Conservation (phyloP, 2,329 filamentous ascomycete species). For the Stagonosporopsis chrysanthemi region DNA sequence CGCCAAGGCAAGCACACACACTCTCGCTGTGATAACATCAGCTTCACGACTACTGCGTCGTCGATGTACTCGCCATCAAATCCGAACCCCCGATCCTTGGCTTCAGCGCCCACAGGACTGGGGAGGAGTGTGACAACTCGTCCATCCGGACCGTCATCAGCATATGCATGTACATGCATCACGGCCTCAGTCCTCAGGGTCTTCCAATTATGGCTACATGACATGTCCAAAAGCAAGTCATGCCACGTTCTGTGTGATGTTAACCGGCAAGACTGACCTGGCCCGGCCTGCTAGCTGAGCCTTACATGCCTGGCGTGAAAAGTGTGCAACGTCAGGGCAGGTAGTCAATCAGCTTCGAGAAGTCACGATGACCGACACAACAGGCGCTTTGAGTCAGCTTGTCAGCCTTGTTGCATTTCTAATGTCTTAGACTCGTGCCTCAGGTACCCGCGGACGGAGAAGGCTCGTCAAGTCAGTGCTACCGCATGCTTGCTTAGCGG, state of each 20-base stretch:
- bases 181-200: constrained; percentile 8
- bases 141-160: background rate
- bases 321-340: constrained; percentile 4
- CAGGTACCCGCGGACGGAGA: constrained; percentile 9
- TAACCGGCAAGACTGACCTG: background rate
- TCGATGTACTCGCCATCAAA: background rate
- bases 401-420: constrained; percentile 17
- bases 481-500: constrained; percentile 15
- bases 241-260: constrained; percentile 19
- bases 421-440: constrained; percentile 1
- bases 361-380: constrained; percentile 14
- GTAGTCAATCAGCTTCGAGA: constrained; percentile 6
- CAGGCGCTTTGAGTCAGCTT: constrained; percentile 7
- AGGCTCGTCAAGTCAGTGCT: background rate
- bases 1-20: background rate
- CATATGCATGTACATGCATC: background rate
- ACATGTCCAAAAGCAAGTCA: constrained; percentile 14
- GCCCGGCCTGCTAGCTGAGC: constrained; percentile 23
- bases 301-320: background rate
- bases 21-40: background rate
- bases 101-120: background rate
- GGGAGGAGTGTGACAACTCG: background rate
- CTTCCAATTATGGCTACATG: constrained; percentile 15
- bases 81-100: background rate
- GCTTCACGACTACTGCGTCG: background rate